These are phyloP conservation scores for Solanum paucissectum DNA, from an alignment of 257 asterid species.

Conservation along the genomic window DNA sequence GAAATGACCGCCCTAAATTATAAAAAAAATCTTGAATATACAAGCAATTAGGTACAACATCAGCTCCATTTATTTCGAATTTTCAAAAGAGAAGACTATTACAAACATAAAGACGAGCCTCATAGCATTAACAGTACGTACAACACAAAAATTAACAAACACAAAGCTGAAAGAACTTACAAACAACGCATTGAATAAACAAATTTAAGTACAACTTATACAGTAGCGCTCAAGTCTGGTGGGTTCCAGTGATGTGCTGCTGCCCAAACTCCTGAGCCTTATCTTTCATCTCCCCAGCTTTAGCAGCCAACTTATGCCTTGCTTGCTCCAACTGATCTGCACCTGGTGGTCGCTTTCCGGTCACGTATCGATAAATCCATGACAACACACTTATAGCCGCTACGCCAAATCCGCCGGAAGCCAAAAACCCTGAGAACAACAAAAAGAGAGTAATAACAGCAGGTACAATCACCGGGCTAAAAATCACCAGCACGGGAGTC, in stretches of 20 bases:
- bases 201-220: neutral
- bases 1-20: too few species aligned
- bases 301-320: slow-evolving; percentile 28
- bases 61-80: neutral
- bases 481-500: slow-evolving; percentile 66
- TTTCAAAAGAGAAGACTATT: neutral
- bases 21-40: too few species aligned
- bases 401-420: slow-evolving; percentile 70
- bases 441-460: slow-evolving; percentile 37
- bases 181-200: neutral
- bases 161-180: neutral
- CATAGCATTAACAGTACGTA: neutral
- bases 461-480: slow-evolving; percentile 79
- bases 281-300: slow-evolving; percentile 66
- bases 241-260: slow-evolving; percentile 1
- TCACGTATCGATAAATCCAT: slow-evolving; percentile 58
- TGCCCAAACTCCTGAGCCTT: slow-evolving; percentile 30
- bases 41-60: neutral
- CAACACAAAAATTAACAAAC: neutral
- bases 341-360: slow-evolving; percentile 52
- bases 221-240: neutral
- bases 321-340: slow-evolving; percentile 45
- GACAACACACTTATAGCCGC: slow-evolving; percentile 60
- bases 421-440: slow-evolving; percentile 43
- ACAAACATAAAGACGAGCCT: neutral